Base-by-base conservation (phyloP, 1,284 basidiomycete species). In the Farysia itapuensis region DNA sequence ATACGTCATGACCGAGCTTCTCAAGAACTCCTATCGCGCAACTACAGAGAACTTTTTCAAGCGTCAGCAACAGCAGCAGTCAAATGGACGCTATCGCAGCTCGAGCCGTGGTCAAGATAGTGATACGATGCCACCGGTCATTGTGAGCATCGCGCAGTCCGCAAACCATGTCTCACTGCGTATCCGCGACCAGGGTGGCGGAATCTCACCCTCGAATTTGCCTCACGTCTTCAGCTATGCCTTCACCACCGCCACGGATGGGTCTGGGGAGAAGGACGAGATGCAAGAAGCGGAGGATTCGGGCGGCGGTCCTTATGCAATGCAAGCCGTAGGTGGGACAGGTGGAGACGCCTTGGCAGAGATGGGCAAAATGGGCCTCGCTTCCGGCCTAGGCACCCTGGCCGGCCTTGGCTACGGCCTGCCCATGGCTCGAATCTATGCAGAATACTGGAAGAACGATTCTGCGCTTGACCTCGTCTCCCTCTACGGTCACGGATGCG, bases 11-110 rank as follows among this genome's bases (percentile, higher is more conserved):
- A 78, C 75, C 14, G 77, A 78, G 59, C 57, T 78, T 19, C 59
- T 78, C n/a, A 93, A 93, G 77, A 93, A 93, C 73, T 83, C 89
- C 0, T 94, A 90, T 78, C 85, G 90, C 20, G 90, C 90, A 4
- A 91, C 88, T 0, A 69, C 67, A 6, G 74, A 75, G 35, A 58
- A 43, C 15, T 60, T 45, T 15, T 45, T 60, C 18, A 46, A 52
- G 19, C 46, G 45, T 5, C 39, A 46, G 18, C 20, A 22, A 22
- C 30, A 32, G 30, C 34, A 35, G 11, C 16, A 19, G n/a, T 6
- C 18, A 29, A 9, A 15, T 15, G 33, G 23, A 9, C 18, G 22
- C 19, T 13, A 9, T n/a, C n/a, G n/a, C 36, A 7, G n/a, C n/a
- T n/a, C n/a, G n/a, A n/a, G n/a, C n/a, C n/a, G n/a, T n/a, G n/a